These are phyloP conservation scores for Solanum pennellii DNA, from an alignment of 257 asterid species.

Conservation along the genomic window DNA sequence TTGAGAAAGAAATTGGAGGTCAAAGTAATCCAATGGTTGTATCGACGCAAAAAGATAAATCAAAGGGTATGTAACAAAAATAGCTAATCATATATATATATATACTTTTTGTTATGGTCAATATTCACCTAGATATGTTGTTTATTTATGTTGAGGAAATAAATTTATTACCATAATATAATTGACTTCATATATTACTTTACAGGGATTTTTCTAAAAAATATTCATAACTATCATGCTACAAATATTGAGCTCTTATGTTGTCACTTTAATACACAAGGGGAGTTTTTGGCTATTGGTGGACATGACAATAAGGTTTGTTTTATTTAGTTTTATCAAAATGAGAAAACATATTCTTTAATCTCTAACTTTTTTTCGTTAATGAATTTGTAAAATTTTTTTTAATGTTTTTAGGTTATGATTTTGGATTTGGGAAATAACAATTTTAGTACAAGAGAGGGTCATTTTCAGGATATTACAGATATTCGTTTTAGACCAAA, in stretches of 20 bases:
- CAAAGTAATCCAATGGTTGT: not conserved
- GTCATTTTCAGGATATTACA: constrained; percentile 20
- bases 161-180: not conserved
- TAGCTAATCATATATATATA: too few relatives aligned
- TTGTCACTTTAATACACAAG: constrained; percentile 32
- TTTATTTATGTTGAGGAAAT: not conserved
- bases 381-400: not conserved
- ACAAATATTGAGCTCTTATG: constrained; percentile 18
- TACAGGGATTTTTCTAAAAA: constrained; percentile 21
- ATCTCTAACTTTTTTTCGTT: not conserved
- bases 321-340: not conserved
- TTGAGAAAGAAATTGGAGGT: not conserved
- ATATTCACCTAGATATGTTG: not conserved
- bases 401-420: constrained; percentile 10
- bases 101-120: not conserved
- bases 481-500: constrained; percentile 27
- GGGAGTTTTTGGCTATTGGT: constrained; percentile 32
- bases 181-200: not conserved
- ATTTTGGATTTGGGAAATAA: constrained; percentile 11
- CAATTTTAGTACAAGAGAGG: not conserved
- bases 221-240: constrained; percentile 4
- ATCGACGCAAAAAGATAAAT: not conserved
- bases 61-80: constrained; percentile 9
- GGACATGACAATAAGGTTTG: constrained; percentile 36
- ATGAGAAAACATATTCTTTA: not conserved